A percentile compares a stretch with the other conserved stretches of the same genome.
These are phyloP conservation scores for Colletotrichum ledebouriae DNA, from an alignment of 2,329 filamentous ascomycete species.

Conservation along the genomic window DNA sequence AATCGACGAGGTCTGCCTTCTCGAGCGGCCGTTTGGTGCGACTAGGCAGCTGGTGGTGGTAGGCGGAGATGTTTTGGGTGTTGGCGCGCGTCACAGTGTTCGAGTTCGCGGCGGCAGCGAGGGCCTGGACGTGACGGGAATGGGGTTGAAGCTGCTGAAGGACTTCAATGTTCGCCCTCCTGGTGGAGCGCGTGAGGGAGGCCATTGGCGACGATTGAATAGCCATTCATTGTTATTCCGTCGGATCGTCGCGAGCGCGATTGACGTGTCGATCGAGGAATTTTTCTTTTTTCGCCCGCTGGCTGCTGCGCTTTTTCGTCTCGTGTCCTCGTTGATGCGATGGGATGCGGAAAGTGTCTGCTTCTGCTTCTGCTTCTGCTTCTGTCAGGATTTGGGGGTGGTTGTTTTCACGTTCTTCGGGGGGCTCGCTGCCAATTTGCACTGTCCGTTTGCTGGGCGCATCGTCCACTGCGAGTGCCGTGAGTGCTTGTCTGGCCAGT, in stretches of 20 bases:
- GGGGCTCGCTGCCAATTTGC: conserved; percentile 7
- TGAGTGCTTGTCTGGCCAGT: conserved; percentile 15
- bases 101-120: conserved; percentile 46
- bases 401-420: conserved; percentile 13
- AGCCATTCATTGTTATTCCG: conserved; percentile 48
- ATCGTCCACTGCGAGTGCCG: conserved; percentile 4
- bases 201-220: conserved; percentile 58
- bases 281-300: conserved; percentile 8
- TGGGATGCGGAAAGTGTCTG: conserved; percentile 38
- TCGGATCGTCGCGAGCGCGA: conserved; percentile 33
- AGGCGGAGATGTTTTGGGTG: conserved; percentile 51
- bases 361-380: background rate
- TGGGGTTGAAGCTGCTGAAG: conserved; percentile 47
- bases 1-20: conserved; percentile 56
- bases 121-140: conserved; percentile 46
- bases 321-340: conserved; percentile 38
- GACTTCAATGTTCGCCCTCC: conserved; percentile 59
- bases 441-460: conserved; percentile 2
- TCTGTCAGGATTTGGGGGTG: conserved; percentile 22
- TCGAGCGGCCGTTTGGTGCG: conserved; percentile 65
- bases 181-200: conserved; percentile 64
- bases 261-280: conserved; percentile 37
- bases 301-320: conserved; percentile 12
- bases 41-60: conserved; percentile 51
- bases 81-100: conserved; percentile 49